Base-by-base conservation (phyloP, 2,329 filamentous ascomycete genomes). In the Coniochaeta prunicola region DNA sequence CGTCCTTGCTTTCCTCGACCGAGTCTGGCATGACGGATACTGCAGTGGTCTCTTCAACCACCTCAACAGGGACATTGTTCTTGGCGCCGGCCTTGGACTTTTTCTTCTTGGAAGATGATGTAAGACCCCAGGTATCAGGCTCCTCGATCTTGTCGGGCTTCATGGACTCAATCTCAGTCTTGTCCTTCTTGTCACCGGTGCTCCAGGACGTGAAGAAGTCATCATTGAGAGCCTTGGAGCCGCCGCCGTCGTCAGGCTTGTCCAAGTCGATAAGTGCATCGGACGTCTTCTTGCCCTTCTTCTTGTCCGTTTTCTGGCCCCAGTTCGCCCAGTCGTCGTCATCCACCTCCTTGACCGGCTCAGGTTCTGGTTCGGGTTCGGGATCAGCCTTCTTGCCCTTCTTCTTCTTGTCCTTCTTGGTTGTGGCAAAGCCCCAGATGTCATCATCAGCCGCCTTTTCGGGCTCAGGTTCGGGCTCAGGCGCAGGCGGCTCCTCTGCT, bases 171-270 rank as follows among this genome's bases (percentile, higher is more conserved):
- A 61, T 63, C 26, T 63, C 65, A 36, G 68, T 67, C 42, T 62
- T 56, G 60, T 75, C 76, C 58, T 72, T 71, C 65, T 74, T 74
- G 59, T 74, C 67, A 12, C 76, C 73, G 57, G 78, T 82, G 33
- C 79, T 80, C 76, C 83, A 85, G 54, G 80, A 78, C 60, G 74
- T 78, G 68, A 83, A 83, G 85, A 83, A 82, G 59, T 80, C 80
- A 58, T 82, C 79, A 45, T 76, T 74, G 15, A 68, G 71, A 61
- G 70, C 59, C 40, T 68, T 70, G 12, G 70, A 67, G 12, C 59
- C 71, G 45, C 64, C 64, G 36, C 65, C 64, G 33, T 70, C 68
- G 26, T 67, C 61, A 17, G 61, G 60, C 15, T 70, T 72, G 62
- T 68, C 73, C 55, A 73, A 66, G 38, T 73, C 71, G 60, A 73